Evolutionary conservation across 108 stramenopile genomes (phyloP).

Genomic region (Schizochytrium sp.): DNA sequence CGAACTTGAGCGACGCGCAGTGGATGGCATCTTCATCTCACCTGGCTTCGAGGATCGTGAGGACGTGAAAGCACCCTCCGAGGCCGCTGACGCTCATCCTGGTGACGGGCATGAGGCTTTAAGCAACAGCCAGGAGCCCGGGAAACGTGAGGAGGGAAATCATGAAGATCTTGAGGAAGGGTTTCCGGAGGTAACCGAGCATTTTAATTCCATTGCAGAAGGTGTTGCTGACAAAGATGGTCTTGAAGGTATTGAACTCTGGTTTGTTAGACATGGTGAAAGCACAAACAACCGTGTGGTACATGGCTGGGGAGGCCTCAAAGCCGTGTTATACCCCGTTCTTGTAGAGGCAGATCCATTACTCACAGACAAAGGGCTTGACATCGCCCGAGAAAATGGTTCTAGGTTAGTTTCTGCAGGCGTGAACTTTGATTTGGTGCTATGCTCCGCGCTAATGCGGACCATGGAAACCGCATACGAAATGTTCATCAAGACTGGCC

Average conservation of each 20-base stretch:
- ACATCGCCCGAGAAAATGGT: not conserved
- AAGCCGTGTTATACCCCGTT: constrained; percentile 26
- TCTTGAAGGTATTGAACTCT: constrained; percentile 39
- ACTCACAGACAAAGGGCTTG: not conserved
- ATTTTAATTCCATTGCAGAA: not conserved
- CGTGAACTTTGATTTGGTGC: constrained; percentile 26
- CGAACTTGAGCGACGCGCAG: too few species aligned
- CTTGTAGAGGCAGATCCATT: constrained; percentile 17
- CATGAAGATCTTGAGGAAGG: too few species aligned
- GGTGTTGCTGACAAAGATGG: not conserved
- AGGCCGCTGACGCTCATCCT: too few species aligned
- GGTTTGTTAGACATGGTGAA: constrained; percentile 46
- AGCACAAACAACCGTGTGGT: constrained; percentile 32
- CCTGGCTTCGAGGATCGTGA: too few species aligned
- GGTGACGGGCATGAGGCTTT: too few species aligned
- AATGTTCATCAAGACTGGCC: constrained; percentile 43
- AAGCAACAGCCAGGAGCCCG: too few species aligned
- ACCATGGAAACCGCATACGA: constrained; percentile 21
- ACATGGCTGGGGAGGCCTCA: constrained; percentile 21
- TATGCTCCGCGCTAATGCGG: constrained; percentile 35
- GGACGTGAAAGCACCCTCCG: too few species aligned
- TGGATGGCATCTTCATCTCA: too few species aligned
- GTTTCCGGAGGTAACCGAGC: too few species aligned
- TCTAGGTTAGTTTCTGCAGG: not conserved
- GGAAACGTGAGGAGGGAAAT: too few species aligned